Evolutionary conservation across 2,329 filamentous ascomycete species (phyloP), one percentile per base, ranked within the genome.

Genomic region (Coniella lustricola): DNA sequence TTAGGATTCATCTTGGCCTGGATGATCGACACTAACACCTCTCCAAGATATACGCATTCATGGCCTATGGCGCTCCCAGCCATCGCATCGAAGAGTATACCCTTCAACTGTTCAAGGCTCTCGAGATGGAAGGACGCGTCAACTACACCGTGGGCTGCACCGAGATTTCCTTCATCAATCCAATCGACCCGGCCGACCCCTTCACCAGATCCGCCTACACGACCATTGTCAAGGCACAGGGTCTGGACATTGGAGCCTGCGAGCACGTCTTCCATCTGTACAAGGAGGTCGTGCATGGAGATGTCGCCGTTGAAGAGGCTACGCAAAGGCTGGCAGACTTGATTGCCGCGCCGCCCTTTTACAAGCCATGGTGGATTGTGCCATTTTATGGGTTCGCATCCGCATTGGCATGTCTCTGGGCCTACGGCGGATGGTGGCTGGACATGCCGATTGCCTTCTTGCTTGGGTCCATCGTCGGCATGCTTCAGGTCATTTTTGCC

Each of bases 91-190:
- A 54, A 20, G 46, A 54, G 22, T 54, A 54, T 22, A 52, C 50
- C 2, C 50, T 54, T 17, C 38, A 42, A 7, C 21, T 54, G 4
- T 52, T 54, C 41, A 54, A 48, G 33, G 44, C 32, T 4, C 37
- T 54, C 10, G 52, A 52, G 21, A 54, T 54, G 46, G 52, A 54
- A 10, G 52, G 52, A 2, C 39, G 52, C n/a, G 50, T 52, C 31
- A 54, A 54, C 44, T 54, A 54, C 31, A 54, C 52, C 5, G 52
- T 54, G 8, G 52, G 52, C 22, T 54, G 52, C 16, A 52, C 50
- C 3, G 52, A 54, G 18, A 54, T 54, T 3, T 52, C 46, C 35
- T 54, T 54, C 33, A 46, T 50, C 17, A 50, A 50, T 25, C 48
- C 48, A 14, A 38, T 50, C 33, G 48, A 50, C 31, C 48, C 50